phyloP scores from a whole-genome alignment of 225 moss, liverwort and hornwort genomes.

The Thuidium tamariscinum region DNA sequence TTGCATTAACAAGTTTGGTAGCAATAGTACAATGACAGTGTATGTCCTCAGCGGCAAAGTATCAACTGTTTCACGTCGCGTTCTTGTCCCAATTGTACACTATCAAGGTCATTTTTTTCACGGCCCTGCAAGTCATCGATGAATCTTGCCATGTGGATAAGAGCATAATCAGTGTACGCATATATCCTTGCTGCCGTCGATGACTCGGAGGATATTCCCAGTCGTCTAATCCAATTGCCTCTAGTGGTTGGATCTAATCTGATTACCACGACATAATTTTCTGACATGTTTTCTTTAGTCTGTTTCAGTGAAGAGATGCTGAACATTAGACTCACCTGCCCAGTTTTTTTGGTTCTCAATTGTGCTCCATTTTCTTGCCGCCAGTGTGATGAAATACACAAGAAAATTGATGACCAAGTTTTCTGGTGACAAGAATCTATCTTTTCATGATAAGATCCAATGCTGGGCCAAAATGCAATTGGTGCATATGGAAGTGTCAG shows the following conservation, averaged over 20 bases:
- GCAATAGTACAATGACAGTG: not conserved
- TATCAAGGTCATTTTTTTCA: not conserved
- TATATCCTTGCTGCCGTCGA: not conserved
- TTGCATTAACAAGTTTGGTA: too few relatives aligned
- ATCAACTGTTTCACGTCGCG: not conserved
- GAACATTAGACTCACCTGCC: not conserved
- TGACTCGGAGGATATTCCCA: not conserved
- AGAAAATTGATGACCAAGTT: not conserved
- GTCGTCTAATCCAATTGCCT: not conserved
- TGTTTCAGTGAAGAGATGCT: not conserved
- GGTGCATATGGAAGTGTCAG: too few relatives aligned
- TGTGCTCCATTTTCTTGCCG: not conserved
- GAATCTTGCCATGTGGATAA: not conserved
- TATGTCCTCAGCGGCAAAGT: not conserved
- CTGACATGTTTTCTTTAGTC: too few relatives aligned
- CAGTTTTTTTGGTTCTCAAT: not conserved
- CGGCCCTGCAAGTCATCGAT: not conserved
- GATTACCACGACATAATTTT: too few relatives aligned
- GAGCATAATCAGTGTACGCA: not conserved
- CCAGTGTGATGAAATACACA: not conserved
- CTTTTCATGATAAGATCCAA: not conserved
- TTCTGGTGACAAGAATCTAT: not conserved
- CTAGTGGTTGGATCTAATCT: too few relatives aligned
- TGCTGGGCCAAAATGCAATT: too few relatives aligned
- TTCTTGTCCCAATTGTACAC: not conserved